A percentile compares a stretch with the other conserved stretches of the same genome.
Conservation (phyloP, 495 filamentous ascomycete genomes). For the Aspergillus avenaceus region DNA sequence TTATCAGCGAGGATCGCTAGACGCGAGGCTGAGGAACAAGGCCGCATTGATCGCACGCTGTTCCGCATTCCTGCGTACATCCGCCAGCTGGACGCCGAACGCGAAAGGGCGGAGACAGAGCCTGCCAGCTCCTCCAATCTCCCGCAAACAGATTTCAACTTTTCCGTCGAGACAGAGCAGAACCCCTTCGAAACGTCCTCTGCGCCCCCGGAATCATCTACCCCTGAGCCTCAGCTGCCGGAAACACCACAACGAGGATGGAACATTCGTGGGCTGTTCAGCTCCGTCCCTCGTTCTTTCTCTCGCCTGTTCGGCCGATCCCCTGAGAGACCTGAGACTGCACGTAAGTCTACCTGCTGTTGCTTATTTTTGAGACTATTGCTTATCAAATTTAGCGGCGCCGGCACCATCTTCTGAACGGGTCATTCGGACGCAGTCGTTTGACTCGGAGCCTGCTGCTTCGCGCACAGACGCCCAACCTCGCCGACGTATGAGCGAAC, state of each 20-base stretch:
- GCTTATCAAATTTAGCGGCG: conserved; percentile 7
- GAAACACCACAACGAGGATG: conserved; percentile 18
- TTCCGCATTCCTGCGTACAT: conserved; percentile 35
- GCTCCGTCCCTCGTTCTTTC: conserved; percentile 23
- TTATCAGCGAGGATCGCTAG: conserved; percentile 28
- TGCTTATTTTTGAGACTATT: neutral
- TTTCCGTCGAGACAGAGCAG: conserved; percentile 8
- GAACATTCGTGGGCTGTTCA: conserved; percentile 22
- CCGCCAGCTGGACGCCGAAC: conserved; percentile 23
- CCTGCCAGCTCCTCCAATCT: conserved; percentile 2
- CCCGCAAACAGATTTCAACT: conserved; percentile 8
- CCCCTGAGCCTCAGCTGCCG: conserved; percentile 14
- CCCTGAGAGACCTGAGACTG: conserved; percentile 6
- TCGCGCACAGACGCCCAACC: conserved; percentile 1
- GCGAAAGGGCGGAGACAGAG: conserved; percentile 9
- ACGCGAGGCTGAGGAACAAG: conserved; percentile 23
- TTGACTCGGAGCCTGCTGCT: neutral
- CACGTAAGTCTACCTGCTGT: conserved; percentile 4
- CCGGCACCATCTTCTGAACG: conserved; percentile 17
- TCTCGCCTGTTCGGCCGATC: conserved; percentile 19
- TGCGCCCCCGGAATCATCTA: conserved; percentile 6
- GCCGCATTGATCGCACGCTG: conserved; percentile 29
- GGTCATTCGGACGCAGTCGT: conserved; percentile 6
- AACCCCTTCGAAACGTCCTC: conserved; percentile 2
- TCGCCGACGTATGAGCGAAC: conserved; percentile 12